These are phyloP conservation scores for Bjerkandera adusta DNA, from an alignment of 1,284 basidiomycete species.

Conservation along the genomic window DNA sequence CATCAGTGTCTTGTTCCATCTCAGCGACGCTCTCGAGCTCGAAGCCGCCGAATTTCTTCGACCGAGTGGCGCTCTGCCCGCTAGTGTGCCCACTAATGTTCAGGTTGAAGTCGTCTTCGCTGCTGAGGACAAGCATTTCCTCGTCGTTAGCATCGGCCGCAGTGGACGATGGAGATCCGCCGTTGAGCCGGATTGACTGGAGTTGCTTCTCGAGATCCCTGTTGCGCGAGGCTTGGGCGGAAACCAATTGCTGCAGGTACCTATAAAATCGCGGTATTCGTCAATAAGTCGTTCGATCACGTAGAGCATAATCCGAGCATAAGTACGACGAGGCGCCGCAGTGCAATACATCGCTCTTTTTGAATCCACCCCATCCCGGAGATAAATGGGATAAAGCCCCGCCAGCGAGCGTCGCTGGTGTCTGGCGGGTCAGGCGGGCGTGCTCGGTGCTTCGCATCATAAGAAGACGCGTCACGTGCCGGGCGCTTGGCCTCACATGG, in stretches of 20 bases:
- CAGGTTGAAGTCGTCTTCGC: constrained; percentile 21
- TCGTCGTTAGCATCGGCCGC: constrained; percentile 15
- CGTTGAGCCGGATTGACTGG: constrained; percentile 31
- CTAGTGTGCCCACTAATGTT: constrained; percentile 12
- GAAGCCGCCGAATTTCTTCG: constrained; percentile 26
- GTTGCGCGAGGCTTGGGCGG: constrained; percentile 72
- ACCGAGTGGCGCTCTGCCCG: constrained; percentile 16
- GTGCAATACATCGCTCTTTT: no score
- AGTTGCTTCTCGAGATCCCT: constrained; percentile 60
- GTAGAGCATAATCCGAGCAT: not conserved
- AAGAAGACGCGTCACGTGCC: constrained; percentile 4
- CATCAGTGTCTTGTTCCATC: constrained; percentile 26
- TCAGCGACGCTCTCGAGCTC: constrained; percentile 32
- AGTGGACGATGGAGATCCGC: constrained; percentile 10
- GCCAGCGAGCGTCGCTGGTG: not conserved
- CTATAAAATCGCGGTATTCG: constrained; percentile 30
- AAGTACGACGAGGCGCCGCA: no score
- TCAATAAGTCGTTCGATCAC: constrained; percentile 7
- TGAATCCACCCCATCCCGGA: not conserved
- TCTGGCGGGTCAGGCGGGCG: constrained; percentile 2
- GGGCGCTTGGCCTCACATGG: constrained; percentile 8
- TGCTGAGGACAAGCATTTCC: constrained; percentile 33
- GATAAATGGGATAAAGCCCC: not conserved
- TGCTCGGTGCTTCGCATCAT: constrained; percentile 2
- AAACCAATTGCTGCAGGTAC: constrained; percentile 82